Evolutionary conservation across 495 filamentous ascomycete genomes (phyloP), one percentile per base, ranked within the genome.

Genomic region (Aspergillus kassunensis): DNA sequence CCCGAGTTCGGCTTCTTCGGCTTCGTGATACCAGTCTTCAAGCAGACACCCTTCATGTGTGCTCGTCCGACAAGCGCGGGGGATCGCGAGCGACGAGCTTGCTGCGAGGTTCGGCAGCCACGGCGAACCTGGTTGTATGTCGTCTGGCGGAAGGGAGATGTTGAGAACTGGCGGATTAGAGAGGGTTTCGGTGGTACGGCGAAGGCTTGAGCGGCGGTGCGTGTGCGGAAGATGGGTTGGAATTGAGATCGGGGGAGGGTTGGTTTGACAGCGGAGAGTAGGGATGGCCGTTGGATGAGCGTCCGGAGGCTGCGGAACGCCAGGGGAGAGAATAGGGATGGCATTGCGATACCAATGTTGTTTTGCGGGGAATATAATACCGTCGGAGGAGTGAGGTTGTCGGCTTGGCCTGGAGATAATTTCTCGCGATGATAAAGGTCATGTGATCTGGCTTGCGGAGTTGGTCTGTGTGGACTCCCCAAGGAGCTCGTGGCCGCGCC

Each of bases 1-100:
- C 88, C 95, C 15, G 93, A 98, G 67, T 98, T 98, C 37, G 93
- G 93, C 73, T 98, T 98, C 84, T 98, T 97, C 19, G 93, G 93
- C 64, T 91, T 91, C 61, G 88, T 91, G 37, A 90, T 85, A 63
- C 84, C 85, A 51, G 96, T 95, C 65, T 91, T 90, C 50, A 97
- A 70, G 69, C 95, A 97, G 20, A 98, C 93, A 54, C 90, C 93
- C 72, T 97, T 97, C 76, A 96, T 82, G 65, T 85, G 80, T 11
- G 93, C 89, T 19, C 87, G 79, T 19, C 83, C 67, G 53, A 78
- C 80, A 45, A 98, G 79, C 4, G 91, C 93, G 0, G 93, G 93
- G 2, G 92, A 97, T 36, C 87, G 80, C 54, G 84, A 75, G 61
- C 95, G 90, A 49, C 93, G 90, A 1, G 87, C 87, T 35, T 76